Conservation (phyloP, 1,284 basidiomycete species). For the Paramarasmius palmivorus region DNA sequence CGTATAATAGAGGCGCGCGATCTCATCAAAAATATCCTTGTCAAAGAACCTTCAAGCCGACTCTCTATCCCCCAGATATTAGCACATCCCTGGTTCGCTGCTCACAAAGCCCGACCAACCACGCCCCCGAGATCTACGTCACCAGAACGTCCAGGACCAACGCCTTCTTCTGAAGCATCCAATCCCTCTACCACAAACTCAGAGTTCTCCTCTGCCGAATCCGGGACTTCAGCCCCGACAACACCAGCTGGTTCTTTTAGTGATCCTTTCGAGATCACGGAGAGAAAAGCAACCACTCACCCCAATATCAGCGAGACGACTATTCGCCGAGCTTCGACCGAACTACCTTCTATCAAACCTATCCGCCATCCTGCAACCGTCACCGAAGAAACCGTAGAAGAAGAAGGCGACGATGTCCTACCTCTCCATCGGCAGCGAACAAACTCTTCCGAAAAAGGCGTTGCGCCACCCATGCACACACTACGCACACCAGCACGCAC, state of each 20-base stretch:
- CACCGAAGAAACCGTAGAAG: constrained; percentile 45
- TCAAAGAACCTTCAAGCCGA: constrained; percentile 77
- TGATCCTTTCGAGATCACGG: constrained; percentile 42
- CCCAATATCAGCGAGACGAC: constrained; percentile 59
- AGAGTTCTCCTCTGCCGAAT: constrained; percentile 55
- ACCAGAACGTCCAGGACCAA: constrained; percentile 15
- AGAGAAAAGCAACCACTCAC: constrained; percentile 32
- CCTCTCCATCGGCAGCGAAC: constrained; percentile 24
- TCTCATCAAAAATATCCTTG: constrained; percentile 79
- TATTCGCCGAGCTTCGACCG: constrained; percentile 35
- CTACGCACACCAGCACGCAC: constrained; percentile 91
- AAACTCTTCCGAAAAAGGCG: constrained; percentile 31
- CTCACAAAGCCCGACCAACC: constrained; percentile 33
- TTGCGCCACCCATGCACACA: constrained; percentile 56
- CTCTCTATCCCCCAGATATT: constrained; percentile 86
- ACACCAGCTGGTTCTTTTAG: constrained; percentile 50
- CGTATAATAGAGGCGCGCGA: constrained; percentile 71
- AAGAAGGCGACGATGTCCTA: constrained; percentile 30
- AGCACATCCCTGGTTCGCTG: constrained; percentile 87
- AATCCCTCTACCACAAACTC: constrained; percentile 53
- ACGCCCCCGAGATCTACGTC: constrained; percentile 15
- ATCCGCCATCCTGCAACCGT: constrained; percentile 25
- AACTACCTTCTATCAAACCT: constrained; percentile 25
- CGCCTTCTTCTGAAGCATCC: constrained; percentile 45
- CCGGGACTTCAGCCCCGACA: constrained; percentile 53